A percentile compares a stretch with the other conserved stretches of the same genome.
Conservation (phyloP, 768 basidiomycete genomes). For the Russula earlei region DNA sequence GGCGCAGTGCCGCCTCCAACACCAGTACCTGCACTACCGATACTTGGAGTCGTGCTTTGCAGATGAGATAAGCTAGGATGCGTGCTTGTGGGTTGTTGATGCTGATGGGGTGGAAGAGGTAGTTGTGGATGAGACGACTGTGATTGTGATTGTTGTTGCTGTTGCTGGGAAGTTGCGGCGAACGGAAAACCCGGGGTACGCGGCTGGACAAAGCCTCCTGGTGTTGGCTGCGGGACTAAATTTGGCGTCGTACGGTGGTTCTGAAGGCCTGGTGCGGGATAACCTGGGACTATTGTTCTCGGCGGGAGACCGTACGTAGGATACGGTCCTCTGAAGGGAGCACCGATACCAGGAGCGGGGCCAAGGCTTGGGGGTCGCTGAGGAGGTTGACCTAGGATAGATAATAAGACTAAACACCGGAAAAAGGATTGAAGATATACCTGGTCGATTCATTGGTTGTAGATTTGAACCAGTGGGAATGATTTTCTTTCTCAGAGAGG, state of each 20-base stretch:
- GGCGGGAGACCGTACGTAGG: constrained; percentile 54
- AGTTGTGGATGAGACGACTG: constrained; percentile 30
- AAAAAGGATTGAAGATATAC: constrained; percentile 17
- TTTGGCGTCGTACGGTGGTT: constrained; percentile 53
- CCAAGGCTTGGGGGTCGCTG: constrained; percentile 71
- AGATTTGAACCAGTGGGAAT: not conserved
- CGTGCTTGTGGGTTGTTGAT: constrained; percentile 36
- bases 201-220: constrained; percentile 50
- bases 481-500: not conserved
- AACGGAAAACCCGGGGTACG: constrained; percentile 60
- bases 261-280: constrained; percentile 39
- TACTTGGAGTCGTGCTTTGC: constrained; percentile 35
- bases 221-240: constrained; percentile 48
- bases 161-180: constrained; percentile 42
- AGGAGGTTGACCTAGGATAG: constrained; percentile 59
- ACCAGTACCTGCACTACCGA: constrained; percentile 9
- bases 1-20: constrained; percentile 36
- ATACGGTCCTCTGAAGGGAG: constrained; percentile 50
- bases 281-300: constrained; percentile 45
- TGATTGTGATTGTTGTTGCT: constrained; percentile 29
- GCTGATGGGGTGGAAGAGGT: constrained; percentile 34
- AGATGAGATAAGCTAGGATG: constrained; percentile 48
- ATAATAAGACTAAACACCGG: constrained; percentile 4
- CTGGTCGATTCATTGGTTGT: constrained; percentile 30
- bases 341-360: constrained; percentile 51